Percentiles rank a stretch among this genome's conserved stretches.
phyloP scores from a whole-genome alignment of 2,329 filamentous ascomycete genomes.

The Microsporum canis region DNA sequence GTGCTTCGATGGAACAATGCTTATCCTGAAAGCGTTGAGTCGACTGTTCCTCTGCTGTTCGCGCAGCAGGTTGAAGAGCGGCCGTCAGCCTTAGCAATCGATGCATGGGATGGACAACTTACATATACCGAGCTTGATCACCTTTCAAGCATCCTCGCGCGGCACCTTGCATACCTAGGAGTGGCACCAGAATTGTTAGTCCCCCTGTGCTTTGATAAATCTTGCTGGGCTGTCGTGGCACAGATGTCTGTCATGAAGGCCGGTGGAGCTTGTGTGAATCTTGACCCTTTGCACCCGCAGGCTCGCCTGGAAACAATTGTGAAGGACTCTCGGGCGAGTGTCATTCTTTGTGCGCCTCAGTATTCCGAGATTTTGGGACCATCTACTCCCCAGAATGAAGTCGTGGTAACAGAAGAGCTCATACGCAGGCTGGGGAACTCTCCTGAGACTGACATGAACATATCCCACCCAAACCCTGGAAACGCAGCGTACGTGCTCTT shows the following conservation, averaged over 20 bases:
- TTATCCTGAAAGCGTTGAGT: slow-evolving; percentile 30
- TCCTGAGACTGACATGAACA: slow-evolving; percentile 8
- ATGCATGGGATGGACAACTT: slow-evolving; percentile 25
- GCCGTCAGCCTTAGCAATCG: slow-evolving; percentile 11
- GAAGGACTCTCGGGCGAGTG: slow-evolving; percentile 46
- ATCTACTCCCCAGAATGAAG: neutral
- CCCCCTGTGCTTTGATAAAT: slow-evolving; percentile 14
- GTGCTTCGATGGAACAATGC: slow-evolving; percentile 14
- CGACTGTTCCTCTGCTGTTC: slow-evolving; percentile 17
- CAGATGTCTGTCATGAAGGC: neutral
- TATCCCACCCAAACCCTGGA: slow-evolving; percentile 6
- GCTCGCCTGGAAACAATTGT: slow-evolving; percentile 10
- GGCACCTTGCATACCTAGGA: slow-evolving; percentile 24
- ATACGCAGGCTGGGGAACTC: slow-evolving; percentile 26
- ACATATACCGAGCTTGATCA: slow-evolving; percentile 28
- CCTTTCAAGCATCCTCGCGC: slow-evolving; percentile 28
- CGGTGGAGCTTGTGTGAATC: neutral
- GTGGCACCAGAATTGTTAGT: slow-evolving; percentile 23
- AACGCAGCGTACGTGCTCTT: neutral
- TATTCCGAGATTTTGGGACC: neutral
- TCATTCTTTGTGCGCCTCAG: slow-evolving; percentile 42
- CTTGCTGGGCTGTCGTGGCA: slow-evolving; percentile 10
- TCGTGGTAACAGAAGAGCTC: slow-evolving; percentile 12
- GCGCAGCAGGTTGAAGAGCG: slow-evolving; percentile 21
- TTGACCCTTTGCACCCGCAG: neutral